Conservation (phyloP, 2,329 filamentous ascomycete genomes). For the Fusarium domesticum region DNA sequence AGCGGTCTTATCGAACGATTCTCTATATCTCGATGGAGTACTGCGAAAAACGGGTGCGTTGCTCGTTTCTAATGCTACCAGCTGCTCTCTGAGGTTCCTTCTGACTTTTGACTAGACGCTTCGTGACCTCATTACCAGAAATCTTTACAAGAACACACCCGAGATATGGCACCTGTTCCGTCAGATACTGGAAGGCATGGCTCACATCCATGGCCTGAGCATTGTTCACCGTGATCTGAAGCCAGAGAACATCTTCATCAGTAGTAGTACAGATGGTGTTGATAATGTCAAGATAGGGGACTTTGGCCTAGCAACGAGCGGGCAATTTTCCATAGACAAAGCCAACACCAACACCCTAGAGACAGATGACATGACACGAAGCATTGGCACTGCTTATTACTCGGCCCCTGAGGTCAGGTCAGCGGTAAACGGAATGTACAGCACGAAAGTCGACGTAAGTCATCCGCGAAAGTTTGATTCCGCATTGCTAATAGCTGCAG, state of each 20-base stretch:
- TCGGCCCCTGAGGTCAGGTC: conserved; percentile 89
- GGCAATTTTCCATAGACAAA: conserved; percentile 67
- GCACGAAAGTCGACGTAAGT: conserved; percentile 84
- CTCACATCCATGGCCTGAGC: conserved; percentile 83
- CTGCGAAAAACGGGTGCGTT: conserved; percentile 77
- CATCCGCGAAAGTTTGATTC: neutral
- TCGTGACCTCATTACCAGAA: conserved; percentile 78
- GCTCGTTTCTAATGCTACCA: no score
- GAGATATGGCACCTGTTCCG: conserved; percentile 89
- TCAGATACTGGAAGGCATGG: conserved; percentile 84
- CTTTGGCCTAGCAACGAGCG: conserved; percentile 90
- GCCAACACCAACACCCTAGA: conserved; percentile 41
- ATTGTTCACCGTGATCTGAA: conserved; percentile 97
- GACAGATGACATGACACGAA: conserved; percentile 64
- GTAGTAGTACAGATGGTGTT: conserved; percentile 62
- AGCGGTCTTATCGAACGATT: conserved; percentile 63
- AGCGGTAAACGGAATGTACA: conserved; percentile 72
- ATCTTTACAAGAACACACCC: conserved; percentile 68
- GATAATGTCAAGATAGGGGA: conserved; percentile 95
- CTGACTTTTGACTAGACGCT: conserved; percentile 55
- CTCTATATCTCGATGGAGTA: conserved; percentile 99
- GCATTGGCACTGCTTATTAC: conserved; percentile 79
- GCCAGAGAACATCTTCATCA: conserved; percentile 94
- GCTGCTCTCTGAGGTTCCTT: conserved; percentile 1
- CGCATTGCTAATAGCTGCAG: conserved; percentile 34